Conservation (phyloP, 2,329 filamentous ascomycete species). For the Aspergillus glaucus region DNA sequence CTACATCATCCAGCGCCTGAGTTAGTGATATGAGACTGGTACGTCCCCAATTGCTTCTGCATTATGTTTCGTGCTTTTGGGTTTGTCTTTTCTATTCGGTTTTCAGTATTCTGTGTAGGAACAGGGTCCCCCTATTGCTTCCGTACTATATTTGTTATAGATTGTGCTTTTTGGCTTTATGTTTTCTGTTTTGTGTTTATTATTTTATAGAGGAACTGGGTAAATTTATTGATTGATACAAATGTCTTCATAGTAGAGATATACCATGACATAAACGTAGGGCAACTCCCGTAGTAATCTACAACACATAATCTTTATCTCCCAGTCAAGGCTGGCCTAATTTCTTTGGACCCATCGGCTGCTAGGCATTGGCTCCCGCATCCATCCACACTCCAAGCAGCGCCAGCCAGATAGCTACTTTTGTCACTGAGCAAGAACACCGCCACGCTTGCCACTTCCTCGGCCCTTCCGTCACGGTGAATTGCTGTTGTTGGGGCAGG, state of each 20-base stretch:
- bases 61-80: too few relatives aligned
- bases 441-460: conserved; percentile 6
- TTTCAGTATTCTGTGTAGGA: too few relatives aligned
- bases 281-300: background rate
- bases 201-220: too few relatives aligned
- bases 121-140: too few relatives aligned
- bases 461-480: background rate
- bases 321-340: background rate
- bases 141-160: too few relatives aligned
- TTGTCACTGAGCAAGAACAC: conserved; percentile 13
- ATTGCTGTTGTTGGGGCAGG: background rate
- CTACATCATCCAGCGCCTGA: background rate
- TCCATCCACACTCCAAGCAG: conserved; percentile 1
- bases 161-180: too few relatives aligned
- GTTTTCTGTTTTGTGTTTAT: too few relatives aligned
- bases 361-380: background rate
- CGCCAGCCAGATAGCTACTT: conserved; percentile 14
- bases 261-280: background rate
- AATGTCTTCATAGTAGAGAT: background rate
- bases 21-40: background rate
- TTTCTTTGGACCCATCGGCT: background rate
- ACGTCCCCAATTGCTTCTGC: too few relatives aligned
- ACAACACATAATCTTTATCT: background rate
- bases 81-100: too few relatives aligned
- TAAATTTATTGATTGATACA: background rate